Evolutionary conservation across 805 yeast species (phyloP), one percentile per base, ranked within the genome.

Genomic region (Metschnikowia similis): DNA sequence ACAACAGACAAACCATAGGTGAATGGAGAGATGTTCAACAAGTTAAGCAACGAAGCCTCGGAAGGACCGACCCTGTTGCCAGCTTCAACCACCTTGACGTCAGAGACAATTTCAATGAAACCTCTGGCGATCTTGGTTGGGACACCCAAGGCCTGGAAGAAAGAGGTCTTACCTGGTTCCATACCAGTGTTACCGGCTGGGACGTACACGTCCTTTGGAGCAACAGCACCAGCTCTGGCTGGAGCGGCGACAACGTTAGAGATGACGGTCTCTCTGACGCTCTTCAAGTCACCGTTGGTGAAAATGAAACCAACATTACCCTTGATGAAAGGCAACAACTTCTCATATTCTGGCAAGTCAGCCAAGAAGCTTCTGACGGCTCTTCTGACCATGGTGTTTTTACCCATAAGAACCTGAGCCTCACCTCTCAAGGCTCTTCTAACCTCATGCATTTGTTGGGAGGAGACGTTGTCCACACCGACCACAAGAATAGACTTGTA

Each of bases 81-180:
- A 59, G 85, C 84, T 59, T 80, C 83, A 71, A 91, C 96, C 74
- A 94, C 96, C 83, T 88, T 88, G 70, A 94, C 96, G 73, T 94
- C 99, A 67, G 87, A 78, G 76, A 89, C 90, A 79, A 94, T 94
- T 83, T 94, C 99, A 85, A 94, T 94, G 81, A 97, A 90, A 94
- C 99, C 99, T 88, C 99, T 91, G 79, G 96, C 94, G 90, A 94
- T 94, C 95, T 94, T 94, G 89, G 99, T 94, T 85, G 99, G 99
- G 70, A 94, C 97, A 89, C 98, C 98, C 71, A 94, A 85, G 74
- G 99, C 99, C 85, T 94, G 99, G 98, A 94, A 94, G 96, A 94
- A 94, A 74, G 99, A 94, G 72, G 99, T 94, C 89, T 94, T 94
- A 87, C 98, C 98, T 79, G 99, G 99, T 83, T 94, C 99, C 96